Percentiles rank a stretch among this genome's conserved stretches.
phyloP scores from a whole-genome alignment of 2,329 filamentous ascomycete genomes.

The Xylariomycetidae sp. region DNA sequence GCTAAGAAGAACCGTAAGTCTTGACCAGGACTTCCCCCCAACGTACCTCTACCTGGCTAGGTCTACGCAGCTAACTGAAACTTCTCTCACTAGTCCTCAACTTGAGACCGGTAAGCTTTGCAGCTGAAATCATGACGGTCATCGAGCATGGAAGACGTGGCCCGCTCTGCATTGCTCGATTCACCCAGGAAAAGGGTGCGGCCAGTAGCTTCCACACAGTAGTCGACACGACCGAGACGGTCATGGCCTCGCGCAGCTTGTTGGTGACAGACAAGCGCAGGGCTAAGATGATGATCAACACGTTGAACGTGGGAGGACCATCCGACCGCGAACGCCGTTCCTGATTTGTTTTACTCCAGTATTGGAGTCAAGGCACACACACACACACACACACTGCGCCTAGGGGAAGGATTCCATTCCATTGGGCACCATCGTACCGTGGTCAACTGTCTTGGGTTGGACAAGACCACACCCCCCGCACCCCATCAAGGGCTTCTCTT shows the following conservation, averaged over 20 bases:
- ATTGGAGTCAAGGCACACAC: too few relatives aligned
- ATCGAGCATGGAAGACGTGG: slow-evolving; percentile 76
- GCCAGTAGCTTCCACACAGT: slow-evolving; percentile 84
- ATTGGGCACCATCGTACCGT: too few relatives aligned
- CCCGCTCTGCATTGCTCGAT: slow-evolving; percentile 72
- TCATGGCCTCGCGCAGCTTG: slow-evolving; percentile 59
- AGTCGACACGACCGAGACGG: slow-evolving; percentile 65
- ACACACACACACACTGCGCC: too few relatives aligned
- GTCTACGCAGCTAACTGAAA: too few relatives aligned
- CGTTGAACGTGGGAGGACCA: slow-evolving; percentile 46
- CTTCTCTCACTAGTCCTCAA: slow-evolving; percentile 57
- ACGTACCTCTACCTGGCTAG: too few relatives aligned
- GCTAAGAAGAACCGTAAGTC: slow-evolving; percentile 70
- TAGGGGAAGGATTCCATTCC: too few relatives aligned
- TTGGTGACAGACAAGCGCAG: slow-evolving; percentile 63
- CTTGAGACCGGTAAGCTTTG: slow-evolving; percentile 83
- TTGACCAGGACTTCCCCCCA: not conserved
- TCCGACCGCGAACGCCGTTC: not conserved
- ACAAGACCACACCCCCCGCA: too few relatives aligned
- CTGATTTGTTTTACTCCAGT: not conserved
- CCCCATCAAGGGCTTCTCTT: too few relatives aligned
- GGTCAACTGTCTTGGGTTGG: too few relatives aligned
- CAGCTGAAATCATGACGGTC: slow-evolving; percentile 80
- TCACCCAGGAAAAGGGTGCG: slow-evolving; percentile 87
- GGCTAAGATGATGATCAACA: slow-evolving; percentile 68